Conservation (phyloP, 306 rosid species). For the Lathyrus oleraceus region DNA sequence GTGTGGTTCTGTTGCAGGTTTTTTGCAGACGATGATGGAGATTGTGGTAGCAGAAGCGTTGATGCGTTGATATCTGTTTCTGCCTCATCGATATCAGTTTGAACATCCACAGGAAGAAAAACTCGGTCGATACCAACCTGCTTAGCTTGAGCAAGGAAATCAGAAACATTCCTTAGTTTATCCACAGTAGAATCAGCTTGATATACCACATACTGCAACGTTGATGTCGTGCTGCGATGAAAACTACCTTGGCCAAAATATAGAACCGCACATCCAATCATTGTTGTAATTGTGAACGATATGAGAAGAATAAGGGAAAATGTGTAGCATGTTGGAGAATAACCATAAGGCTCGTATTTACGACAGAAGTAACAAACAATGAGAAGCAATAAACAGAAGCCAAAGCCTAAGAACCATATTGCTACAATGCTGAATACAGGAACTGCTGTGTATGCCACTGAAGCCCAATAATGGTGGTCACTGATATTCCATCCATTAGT, state of each 20-base stretch:
- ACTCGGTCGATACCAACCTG: conserved; percentile 65
- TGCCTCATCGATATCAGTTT: conserved; percentile 60
- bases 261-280: conserved; percentile 70
- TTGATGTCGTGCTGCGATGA: conserved; percentile 56
- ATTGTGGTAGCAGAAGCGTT: conserved; percentile 57
- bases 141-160: conserved; percentile 72
- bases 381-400: conserved; percentile 46
- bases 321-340: conserved; percentile 46
- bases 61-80: conserved; percentile 55
- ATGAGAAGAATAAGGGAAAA: conserved; percentile 50
- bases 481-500: conserved; percentile 73
- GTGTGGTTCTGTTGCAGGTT: no score
- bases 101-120: conserved; percentile 68
- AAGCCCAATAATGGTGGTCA: conserved; percentile 65
- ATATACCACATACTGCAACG: conserved; percentile 58
- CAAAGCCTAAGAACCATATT: conserved; percentile 66
- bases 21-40: no score
- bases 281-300: conserved; percentile 40
- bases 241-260: conserved; percentile 77
- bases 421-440: conserved; percentile 60
- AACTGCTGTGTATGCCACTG: conserved; percentile 62
- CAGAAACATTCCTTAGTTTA: conserved; percentile 69
- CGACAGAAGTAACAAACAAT: conserved; percentile 46
- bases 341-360: conserved; percentile 42
- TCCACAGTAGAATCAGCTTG: conserved; percentile 61